Conservation (phyloP, 305 asterid genomes). For the Fraxinus sp. region DNA sequence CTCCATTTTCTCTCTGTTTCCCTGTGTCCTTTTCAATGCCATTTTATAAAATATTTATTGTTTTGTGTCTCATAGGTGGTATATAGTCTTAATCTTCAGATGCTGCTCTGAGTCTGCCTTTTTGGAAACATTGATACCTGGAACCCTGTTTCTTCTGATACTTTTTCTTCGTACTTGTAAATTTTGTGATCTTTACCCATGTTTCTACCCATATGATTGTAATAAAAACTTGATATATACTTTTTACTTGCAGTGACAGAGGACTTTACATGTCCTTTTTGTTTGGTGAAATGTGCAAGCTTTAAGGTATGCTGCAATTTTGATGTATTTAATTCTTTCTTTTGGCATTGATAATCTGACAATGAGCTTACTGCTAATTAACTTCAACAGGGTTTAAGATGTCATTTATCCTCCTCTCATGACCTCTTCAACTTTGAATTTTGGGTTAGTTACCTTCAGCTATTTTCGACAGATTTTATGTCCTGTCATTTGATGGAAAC, state of each 20-base stretch:
- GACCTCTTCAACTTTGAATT: slow-evolving; percentile 96
- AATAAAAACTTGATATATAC: slow-evolving; percentile 32
- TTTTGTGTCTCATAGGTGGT: background rate
- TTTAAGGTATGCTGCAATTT: slow-evolving; percentile 65
- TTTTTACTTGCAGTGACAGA: slow-evolving; percentile 77
- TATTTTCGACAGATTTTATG: slow-evolving; percentile 12
- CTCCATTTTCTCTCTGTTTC: background rate
- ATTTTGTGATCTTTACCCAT: slow-evolving; percentile 17
- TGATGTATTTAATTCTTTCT: slow-evolving; percentile 22
- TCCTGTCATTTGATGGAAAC: slow-evolving; percentile 17
- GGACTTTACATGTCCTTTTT: slow-evolving; percentile 96
- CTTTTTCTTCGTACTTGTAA: slow-evolving; percentile 10
- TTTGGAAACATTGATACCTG: background rate
- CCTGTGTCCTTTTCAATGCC: background rate
- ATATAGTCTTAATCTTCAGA: background rate
- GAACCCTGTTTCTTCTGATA: background rate
- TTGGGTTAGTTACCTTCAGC: slow-evolving; percentile 76
- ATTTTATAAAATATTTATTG: background rate
- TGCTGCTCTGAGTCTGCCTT: background rate
- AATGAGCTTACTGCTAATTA: slow-evolving; percentile 28
- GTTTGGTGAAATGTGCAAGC: slow-evolving; percentile 95
- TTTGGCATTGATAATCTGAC: slow-evolving; percentile 20
- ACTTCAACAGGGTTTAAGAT: slow-evolving; percentile 79
- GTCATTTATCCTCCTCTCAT: slow-evolving; percentile 73
- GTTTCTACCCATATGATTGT: slow-evolving; percentile 26